phyloP scores from a whole-genome alignment of 75 land plant species.

The Cunninghamia lanceolata region DNA sequence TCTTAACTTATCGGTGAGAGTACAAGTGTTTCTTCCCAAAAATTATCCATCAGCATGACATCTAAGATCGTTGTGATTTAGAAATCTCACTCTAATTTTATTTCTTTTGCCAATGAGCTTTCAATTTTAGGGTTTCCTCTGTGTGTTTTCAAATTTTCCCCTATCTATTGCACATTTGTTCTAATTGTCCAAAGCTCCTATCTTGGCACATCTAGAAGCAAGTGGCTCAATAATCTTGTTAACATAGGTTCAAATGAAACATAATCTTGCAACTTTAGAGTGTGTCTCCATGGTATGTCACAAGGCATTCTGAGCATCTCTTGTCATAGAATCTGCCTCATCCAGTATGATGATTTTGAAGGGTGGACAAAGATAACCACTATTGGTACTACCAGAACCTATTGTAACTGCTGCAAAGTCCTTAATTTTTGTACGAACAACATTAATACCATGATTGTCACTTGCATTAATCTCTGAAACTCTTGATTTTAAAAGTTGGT shows the following conservation, averaged over 20 bases:
- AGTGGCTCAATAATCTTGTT: constrained; percentile 97
- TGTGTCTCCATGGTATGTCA: constrained; percentile 97
- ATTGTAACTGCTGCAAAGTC: constrained; percentile 97
- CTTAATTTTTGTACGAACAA: constrained; percentile 95
- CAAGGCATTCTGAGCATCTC: constrained; percentile 99
- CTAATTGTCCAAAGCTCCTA: no score
- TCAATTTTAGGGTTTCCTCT: no score
- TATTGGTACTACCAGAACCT: constrained; percentile 53
- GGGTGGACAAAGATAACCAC: constrained; percentile 91
- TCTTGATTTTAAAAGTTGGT: constrained; percentile 92
- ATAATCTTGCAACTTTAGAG: constrained; percentile 92
- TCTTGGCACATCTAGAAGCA: constrained; percentile 98
- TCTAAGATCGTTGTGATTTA: no score
- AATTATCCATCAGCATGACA: no score
- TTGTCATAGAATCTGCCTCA: constrained; percentile 99
- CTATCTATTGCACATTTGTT: no score
- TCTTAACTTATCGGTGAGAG: no score
- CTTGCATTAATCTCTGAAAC: constrained; percentile 98
- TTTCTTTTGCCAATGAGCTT: no score
- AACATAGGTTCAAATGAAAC: constrained; percentile 96
- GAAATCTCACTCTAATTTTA: no score
- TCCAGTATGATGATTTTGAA: constrained; percentile 90
- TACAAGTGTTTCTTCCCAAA: no score
- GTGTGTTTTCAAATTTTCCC: no score
- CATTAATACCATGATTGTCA: constrained; percentile 99